Percentiles rank a stretch among this genome's conserved stretches.
phyloP scores from a whole-genome alignment of 805 yeast genomes.

The Babjeviella inositovora region DNA sequence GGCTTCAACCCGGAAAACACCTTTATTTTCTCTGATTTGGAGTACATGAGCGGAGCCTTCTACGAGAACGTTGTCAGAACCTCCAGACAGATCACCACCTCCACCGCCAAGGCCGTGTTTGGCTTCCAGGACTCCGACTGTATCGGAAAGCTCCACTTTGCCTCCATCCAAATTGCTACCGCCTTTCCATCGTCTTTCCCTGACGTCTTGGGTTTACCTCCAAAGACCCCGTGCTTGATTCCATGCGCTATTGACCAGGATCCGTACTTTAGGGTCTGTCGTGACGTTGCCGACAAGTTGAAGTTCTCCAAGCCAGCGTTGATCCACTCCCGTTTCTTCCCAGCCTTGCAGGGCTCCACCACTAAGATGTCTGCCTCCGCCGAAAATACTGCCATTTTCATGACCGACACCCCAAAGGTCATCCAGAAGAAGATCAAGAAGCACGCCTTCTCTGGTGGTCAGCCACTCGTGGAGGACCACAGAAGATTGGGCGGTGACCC shows the following conservation, averaged over 20 bases:
- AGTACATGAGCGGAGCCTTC: slow-evolving; percentile 85
- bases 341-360: slow-evolving; percentile 92
- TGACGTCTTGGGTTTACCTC: slow-evolving; percentile 70
- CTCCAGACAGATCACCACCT: slow-evolving; percentile 87
- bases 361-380: slow-evolving; percentile 96
- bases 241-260: slow-evolving; percentile 99
- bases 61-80: slow-evolving; percentile 89
- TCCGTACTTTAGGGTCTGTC: slow-evolving; percentile 92
- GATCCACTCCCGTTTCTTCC: slow-evolving; percentile 91
- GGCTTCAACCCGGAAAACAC: slow-evolving; percentile 94
- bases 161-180: slow-evolving; percentile 90
- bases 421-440: slow-evolving; percentile 91
- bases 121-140: slow-evolving; percentile 92
- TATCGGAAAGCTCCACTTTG: slow-evolving; percentile 90
- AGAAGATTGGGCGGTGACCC: slow-evolving; percentile 85
- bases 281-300: slow-evolving; percentile 93
- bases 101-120: slow-evolving; percentile 95
- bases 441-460: slow-evolving; percentile 93
- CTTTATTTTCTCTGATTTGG: slow-evolving; percentile 83
- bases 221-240: slow-evolving; percentile 88
- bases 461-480: slow-evolving; percentile 78
- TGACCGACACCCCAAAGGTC: slow-evolving; percentile 89
- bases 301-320: slow-evolving; percentile 83
- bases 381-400: slow-evolving; percentile 79
- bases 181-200: slow-evolving; percentile 96